Percentiles rank a stretch among this genome's conserved stretches.
These are phyloP conservation scores for Clarireedia hainanense DNA, from an alignment of 2,329 filamentous ascomycete genomes.

Conservation along the genomic window DNA sequence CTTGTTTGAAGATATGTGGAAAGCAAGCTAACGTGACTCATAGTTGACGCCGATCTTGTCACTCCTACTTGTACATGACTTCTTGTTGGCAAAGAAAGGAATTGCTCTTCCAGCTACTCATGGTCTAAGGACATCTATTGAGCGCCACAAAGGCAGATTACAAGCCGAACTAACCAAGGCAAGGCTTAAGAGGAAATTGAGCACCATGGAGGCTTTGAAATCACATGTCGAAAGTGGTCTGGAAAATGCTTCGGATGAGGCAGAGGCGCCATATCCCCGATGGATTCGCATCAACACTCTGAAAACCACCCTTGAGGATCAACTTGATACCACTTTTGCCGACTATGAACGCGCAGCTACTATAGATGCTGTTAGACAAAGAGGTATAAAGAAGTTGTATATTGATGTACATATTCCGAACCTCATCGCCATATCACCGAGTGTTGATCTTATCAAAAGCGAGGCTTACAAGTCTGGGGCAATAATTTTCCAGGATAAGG, in stretches of 20 bases:
- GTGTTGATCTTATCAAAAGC: constrained; percentile 63
- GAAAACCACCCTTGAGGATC: constrained; percentile 59
- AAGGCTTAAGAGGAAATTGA: constrained; percentile 62
- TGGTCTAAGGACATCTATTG: constrained; percentile 65
- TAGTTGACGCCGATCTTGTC: constrained; percentile 76
- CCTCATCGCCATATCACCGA: constrained; percentile 68
- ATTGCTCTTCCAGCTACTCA: constrained; percentile 76
- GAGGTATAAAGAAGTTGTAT: constrained; percentile 46
- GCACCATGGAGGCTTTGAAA: constrained; percentile 59
- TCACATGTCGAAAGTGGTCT: constrained; percentile 46
- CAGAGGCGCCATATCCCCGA: constrained; percentile 56
- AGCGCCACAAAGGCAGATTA: constrained; percentile 74
- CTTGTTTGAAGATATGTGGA: background rate
- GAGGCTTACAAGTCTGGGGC: constrained; percentile 66
- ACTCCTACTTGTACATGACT: constrained; percentile 77
- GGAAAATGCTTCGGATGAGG: constrained; percentile 33
- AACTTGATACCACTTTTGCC: constrained; percentile 68
- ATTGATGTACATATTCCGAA: constrained; percentile 79
- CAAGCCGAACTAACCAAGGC: constrained; percentile 75
- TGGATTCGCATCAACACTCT: constrained; percentile 88
- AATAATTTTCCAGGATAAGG: constrained; percentile 92
- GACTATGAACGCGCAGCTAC: constrained; percentile 48
- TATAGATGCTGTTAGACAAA: constrained; percentile 48
- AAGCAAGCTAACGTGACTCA: constrained; percentile 5
- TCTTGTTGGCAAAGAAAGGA: constrained; percentile 72